These are phyloP conservation scores for Komagataella phaffii DNA, from an alignment of 805 yeast genomes.

Conservation along the genomic window DNA sequence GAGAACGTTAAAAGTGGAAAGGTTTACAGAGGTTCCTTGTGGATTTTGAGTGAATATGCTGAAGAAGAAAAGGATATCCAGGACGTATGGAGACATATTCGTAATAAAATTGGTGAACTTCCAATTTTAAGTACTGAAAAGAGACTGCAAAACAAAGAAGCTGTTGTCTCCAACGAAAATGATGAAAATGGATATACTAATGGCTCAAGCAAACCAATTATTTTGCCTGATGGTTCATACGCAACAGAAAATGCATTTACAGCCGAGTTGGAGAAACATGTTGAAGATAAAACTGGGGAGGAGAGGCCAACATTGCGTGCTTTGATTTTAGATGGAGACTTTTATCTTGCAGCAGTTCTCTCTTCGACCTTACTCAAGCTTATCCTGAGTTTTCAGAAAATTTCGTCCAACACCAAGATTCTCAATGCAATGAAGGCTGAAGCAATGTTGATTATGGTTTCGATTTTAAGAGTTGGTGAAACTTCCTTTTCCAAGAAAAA, in stretches of 20 bases:
- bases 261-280: constrained; percentile 17
- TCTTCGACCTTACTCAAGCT: constrained; percentile 83
- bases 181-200: constrained; percentile 19
- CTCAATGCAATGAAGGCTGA: constrained; percentile 87
- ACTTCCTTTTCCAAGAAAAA: constrained; percentile 52
- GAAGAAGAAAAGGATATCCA: constrained; percentile 58
- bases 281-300: constrained; percentile 21
- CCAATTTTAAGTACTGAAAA: constrained; percentile 75
- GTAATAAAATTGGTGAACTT: constrained; percentile 77
- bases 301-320: constrained; percentile 64
- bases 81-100: constrained; percentile 76
- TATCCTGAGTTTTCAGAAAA: constrained; percentile 57
- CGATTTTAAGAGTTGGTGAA: constrained; percentile 80
- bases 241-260: constrained; percentile 79
- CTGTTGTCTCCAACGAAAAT: constrained; percentile 18
- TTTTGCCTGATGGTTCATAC: constrained; percentile 97
- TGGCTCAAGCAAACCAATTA: constrained; percentile 45
- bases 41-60: constrained; percentile 94
- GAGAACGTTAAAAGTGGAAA: constrained; percentile 70
- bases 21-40: constrained; percentile 84
- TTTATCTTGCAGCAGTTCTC: constrained; percentile 79
- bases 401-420: constrained; percentile 33
- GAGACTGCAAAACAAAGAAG: constrained; percentile 20
- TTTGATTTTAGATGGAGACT: constrained; percentile 76
- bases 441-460: constrained; percentile 85